Percentiles rank a stretch among this genome's conserved stretches.
These are phyloP conservation scores for Colletotrichum sp. DNA, from an alignment of 2,329 filamentous ascomycete genomes.

Conservation along the genomic window DNA sequence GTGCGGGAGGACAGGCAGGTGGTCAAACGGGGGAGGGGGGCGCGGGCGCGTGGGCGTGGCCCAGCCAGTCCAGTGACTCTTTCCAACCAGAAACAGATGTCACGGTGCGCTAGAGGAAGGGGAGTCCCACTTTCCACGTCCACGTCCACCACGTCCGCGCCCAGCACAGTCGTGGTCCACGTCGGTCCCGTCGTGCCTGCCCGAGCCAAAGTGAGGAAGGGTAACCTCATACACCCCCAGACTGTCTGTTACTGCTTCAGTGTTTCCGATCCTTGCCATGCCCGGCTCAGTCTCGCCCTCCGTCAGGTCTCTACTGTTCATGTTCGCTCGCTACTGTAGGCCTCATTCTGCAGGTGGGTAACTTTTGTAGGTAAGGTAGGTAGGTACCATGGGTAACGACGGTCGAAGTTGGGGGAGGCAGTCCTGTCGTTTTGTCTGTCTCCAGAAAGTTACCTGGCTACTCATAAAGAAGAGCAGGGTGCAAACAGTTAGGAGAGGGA, in stretches of 20 bases:
- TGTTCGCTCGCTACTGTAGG: neutral
- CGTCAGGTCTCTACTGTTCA: neutral
- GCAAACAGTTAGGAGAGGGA: neutral
- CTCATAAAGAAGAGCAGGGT: neutral
- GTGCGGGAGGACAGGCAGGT: neutral
- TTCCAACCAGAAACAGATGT: conserved; percentile 5
- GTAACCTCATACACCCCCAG: neutral
- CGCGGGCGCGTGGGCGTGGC: neutral
- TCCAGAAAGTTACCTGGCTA: neutral
- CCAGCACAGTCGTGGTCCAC: neutral
- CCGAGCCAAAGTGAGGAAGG: neutral
- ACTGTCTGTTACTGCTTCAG: neutral
- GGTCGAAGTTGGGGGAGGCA: neutral
- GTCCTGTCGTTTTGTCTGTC: neutral
- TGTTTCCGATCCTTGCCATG: neutral
- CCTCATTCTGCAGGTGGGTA: neutral
- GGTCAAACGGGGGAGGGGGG: neutral
- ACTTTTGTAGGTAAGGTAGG: neutral
- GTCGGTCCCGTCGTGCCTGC: neutral
- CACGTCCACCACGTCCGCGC: conserved; percentile 2
- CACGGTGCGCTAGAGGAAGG: neutral
- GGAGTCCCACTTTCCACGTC: conserved; percentile 12
- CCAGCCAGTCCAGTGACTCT: conserved; percentile 14
- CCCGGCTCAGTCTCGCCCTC: neutral
- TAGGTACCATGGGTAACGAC: neutral